Percentiles rank a stretch among this genome's conserved stretches.
These are phyloP conservation scores for Pezicula carpinea DNA, from an alignment of 2,329 filamentous ascomycete genomes.

Conservation along the genomic window DNA sequence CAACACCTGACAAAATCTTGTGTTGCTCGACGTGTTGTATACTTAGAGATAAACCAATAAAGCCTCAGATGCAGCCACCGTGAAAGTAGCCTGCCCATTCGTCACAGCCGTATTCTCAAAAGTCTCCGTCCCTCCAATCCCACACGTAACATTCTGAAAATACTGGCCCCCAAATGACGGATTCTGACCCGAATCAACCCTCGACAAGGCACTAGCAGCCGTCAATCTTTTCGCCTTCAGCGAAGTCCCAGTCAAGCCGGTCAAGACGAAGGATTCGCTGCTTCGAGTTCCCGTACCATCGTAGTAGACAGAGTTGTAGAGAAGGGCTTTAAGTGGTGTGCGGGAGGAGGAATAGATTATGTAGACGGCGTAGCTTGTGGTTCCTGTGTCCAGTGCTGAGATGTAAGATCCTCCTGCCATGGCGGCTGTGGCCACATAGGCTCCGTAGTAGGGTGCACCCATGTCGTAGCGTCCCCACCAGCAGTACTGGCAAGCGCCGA, in stretches of 20 bases:
- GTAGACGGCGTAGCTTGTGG: slow-evolving; percentile 18
- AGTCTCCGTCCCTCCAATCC: slow-evolving; percentile 34
- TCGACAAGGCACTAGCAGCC: slow-evolving; percentile 36
- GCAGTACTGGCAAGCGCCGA: slow-evolving; percentile 29
- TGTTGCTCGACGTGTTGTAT: too few species aligned
- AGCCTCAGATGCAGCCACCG: slow-evolving; percentile 41
- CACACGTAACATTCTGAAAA: slow-evolving; percentile 42
- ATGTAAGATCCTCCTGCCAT: slow-evolving; percentile 22
- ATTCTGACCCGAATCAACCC: slow-evolving; percentile 38
- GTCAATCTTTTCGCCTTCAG: slow-evolving; percentile 27
- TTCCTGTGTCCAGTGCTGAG: slow-evolving; percentile 16
- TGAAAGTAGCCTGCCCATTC: slow-evolving; percentile 35
- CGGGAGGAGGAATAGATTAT: slow-evolving; percentile 15
- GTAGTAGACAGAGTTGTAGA: slow-evolving; percentile 26
- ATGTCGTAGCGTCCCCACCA: slow-evolving; percentile 23
- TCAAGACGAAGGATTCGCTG: slow-evolving; percentile 17
- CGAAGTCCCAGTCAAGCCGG: slow-evolving; percentile 8
- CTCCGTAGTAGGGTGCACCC: slow-evolving; percentile 26
- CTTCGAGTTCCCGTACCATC: slow-evolving; percentile 15
- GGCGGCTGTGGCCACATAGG: slow-evolving; percentile 19
- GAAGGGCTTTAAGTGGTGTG: slow-evolving; percentile 13
- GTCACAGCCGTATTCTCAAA: slow-evolving; percentile 32
- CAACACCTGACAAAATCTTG: too few species aligned
- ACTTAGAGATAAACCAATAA: slow-evolving; percentile 40
- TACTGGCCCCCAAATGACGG: slow-evolving; percentile 41